Evolutionary conservation across 345 rosid genomes (phyloP).

Genomic region (Hibiscus trionum): DNA sequence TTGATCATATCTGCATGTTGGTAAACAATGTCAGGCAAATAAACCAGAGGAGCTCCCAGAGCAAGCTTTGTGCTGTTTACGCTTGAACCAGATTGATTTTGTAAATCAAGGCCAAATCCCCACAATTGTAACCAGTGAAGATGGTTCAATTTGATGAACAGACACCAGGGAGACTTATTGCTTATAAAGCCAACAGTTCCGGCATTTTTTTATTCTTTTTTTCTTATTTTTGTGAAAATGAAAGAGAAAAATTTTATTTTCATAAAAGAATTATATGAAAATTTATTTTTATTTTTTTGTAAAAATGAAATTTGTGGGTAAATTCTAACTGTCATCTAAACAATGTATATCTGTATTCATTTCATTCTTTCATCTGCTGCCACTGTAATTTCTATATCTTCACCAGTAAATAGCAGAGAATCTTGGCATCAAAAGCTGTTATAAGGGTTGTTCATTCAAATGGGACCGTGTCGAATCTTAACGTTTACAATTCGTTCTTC

Average conservation of each 20-base stretch:
- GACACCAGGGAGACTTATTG: background rate
- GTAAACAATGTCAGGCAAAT: slow-evolving; percentile 52
- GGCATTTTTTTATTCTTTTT: background rate
- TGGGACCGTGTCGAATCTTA: background rate
- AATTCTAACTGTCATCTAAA: background rate
- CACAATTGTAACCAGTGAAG: slow-evolving; percentile 43
- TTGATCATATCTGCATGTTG: background rate
- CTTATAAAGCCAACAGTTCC: background rate
- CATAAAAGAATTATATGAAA: background rate
- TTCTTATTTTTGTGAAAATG: background rate
- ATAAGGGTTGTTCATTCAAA: background rate
- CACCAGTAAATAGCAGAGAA: background rate
- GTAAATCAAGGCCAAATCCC: slow-evolving; percentile 79
- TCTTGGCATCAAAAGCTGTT: background rate
- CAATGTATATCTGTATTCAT: background rate
- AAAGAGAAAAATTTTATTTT: background rate
- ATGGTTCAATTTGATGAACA: slow-evolving; percentile 13
- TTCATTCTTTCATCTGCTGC: background rate
- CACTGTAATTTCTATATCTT: background rate
- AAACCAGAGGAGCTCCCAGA: slow-evolving; percentile 90
- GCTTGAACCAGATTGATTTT: slow-evolving; percentile 80
- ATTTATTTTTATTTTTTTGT: background rate
- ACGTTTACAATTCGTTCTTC: too few species aligned
- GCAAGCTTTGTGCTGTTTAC: slow-evolving; percentile 68
- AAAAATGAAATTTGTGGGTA: background rate